These are phyloP conservation scores for Spiraea crenata DNA, from an alignment of 331 rosid genomes.

Conservation along the genomic window DNA sequence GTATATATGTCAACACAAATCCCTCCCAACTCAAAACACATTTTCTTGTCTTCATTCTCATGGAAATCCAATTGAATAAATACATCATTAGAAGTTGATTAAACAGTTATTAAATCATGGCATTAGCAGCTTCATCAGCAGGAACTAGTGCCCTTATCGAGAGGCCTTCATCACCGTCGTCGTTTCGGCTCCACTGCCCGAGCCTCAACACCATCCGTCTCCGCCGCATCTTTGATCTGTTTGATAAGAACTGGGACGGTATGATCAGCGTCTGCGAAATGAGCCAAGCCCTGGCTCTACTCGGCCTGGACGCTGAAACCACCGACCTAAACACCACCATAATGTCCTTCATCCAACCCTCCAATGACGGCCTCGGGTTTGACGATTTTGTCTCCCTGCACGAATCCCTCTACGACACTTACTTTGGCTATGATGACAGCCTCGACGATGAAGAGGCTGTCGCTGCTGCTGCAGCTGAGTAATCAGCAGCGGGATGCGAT, in stretches of 20 bases:
- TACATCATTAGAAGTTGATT: too few species aligned
- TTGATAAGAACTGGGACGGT: constrained; percentile 66
- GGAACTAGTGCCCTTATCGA: neutral
- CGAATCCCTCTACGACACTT: constrained; percentile 49
- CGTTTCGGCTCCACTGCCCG: too few species aligned
- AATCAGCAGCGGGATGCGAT: neutral
- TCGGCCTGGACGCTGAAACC: constrained; percentile 56
- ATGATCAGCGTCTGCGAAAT: constrained; percentile 54
- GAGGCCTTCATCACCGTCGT: constrained; percentile 14
- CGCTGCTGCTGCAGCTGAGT: neutral
- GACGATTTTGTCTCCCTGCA: constrained; percentile 62
- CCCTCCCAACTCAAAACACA: too few species aligned
- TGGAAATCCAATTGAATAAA: too few species aligned
- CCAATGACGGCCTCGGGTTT: constrained; percentile 49
- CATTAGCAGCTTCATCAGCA: too few species aligned
- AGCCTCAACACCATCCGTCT: constrained; percentile 71
- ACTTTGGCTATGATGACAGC: constrained; percentile 24
- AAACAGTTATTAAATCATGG: too few species aligned
- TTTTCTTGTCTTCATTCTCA: too few species aligned
- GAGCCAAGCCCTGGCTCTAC: constrained; percentile 41
- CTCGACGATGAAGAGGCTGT: neutral
- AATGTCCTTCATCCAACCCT: constrained; percentile 38
- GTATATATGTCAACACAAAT: too few species aligned
- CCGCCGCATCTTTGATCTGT: constrained; percentile 67
- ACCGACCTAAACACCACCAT: constrained; percentile 46